phyloP scores from a whole-genome alignment of 2,329 filamentous ascomycete species.

The Monilinia fructigena region DNA sequence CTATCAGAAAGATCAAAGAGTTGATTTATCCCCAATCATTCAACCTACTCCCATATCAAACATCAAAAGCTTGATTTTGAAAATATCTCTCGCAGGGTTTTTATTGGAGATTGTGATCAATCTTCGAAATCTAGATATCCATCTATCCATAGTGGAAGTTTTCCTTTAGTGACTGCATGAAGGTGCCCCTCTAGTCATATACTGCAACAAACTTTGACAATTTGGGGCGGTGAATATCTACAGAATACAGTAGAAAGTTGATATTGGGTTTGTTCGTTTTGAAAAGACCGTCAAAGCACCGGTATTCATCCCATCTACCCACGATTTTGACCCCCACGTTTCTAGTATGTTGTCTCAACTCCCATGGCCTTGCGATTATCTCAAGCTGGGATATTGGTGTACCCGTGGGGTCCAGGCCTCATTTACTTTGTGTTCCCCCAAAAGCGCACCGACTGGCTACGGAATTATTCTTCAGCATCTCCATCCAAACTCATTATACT shows the following conservation, averaged over 20 bases:
- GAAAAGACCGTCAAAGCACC: no score
- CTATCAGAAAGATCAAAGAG: background rate
- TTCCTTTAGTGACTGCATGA: background rate
- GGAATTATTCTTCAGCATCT: background rate
- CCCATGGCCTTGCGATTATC: background rate
- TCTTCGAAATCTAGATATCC: background rate
- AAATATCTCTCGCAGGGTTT: background rate
- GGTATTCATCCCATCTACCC: background rate
- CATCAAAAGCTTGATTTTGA: background rate
- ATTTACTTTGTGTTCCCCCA: background rate
- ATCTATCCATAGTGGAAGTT: background rate
- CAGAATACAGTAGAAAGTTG: no score
- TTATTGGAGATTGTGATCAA: background rate
- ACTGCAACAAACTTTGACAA: background rate
- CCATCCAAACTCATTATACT: background rate
- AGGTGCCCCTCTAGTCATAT: background rate
- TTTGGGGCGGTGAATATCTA: background rate
- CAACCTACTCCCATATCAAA: no score
- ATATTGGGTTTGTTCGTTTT: no score
- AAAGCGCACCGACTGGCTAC: background rate
- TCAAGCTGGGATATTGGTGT: background rate
- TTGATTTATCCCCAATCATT: background rate
- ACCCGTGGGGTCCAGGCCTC: background rate
- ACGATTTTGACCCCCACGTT: background rate
- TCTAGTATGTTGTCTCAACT: background rate